phyloP scores from a whole-genome alignment of 805 yeast genomes.

The Ogataea wickerhamii region DNA sequence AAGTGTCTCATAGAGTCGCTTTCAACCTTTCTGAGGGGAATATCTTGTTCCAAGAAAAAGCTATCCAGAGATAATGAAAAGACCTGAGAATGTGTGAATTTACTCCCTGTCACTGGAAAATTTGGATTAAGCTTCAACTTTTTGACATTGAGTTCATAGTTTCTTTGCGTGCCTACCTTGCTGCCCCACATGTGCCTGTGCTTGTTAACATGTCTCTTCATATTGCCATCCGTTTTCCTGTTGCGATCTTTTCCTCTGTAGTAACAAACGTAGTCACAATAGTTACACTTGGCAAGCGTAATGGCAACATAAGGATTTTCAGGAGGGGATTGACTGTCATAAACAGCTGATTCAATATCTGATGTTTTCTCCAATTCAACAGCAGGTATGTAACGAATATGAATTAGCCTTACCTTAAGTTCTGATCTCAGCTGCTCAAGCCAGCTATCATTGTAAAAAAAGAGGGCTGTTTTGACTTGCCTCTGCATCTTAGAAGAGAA shows the following conservation, averaged over 20 bases:
- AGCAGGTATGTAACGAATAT: background rate
- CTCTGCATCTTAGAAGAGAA: background rate
- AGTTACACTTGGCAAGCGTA: background rate
- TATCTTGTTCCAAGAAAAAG: background rate
- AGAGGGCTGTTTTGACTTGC: background rate
- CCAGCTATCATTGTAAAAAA: conserved; percentile 2
- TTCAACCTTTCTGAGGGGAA: background rate
- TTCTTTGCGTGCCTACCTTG: background rate
- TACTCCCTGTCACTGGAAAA: no score
- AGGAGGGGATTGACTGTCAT: background rate
- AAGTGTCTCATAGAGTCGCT: background rate
- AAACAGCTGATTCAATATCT: background rate
- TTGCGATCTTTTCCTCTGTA: conserved; percentile 1
- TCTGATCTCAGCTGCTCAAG: background rate
- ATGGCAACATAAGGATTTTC: background rate
- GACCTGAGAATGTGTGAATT: no score
- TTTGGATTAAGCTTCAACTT: background rate
- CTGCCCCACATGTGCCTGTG: background rate
- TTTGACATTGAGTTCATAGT: background rate
- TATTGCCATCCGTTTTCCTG: conserved; percentile 1
- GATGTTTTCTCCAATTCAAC: background rate
- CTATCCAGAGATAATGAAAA: background rate
- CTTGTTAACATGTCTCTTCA: background rate
- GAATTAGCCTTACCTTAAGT: background rate
- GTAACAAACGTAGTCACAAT: background rate